Evolutionary conservation across 805 yeast species (phyloP), one percentile per base, ranked within the genome.

Genomic region (Zygosaccharomyces bisporus): DNA sequence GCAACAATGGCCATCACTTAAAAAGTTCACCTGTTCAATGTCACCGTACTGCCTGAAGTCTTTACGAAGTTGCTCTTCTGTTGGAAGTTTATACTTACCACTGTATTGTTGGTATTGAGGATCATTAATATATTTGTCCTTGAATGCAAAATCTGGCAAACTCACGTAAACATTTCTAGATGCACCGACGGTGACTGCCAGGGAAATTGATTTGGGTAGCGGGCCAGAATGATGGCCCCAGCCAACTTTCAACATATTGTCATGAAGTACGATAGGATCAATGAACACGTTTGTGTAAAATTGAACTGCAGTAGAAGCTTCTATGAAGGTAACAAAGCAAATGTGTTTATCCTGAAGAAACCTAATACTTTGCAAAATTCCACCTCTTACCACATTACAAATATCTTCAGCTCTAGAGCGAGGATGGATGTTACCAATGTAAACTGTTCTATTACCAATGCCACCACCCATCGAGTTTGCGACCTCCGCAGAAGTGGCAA

Each of bases 141-240:
- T 69, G 47, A 71, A 74, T 5, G 69, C 64, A 39, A 51, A 56
- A 41, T 67, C 72, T 12, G 70, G 71, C 42, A 80, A 64, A 29
- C 91, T 89, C 47, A 85, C 78, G 61, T 85, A 85, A 12, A 85
- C 77, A 58, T 85, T 85, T 68, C 95, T 75, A 24, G 86, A 78
- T 2, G 90, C 91, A 23, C 90, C 89, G 2, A 76, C 75, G 1
- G 85, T 76, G 2, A 83, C 86, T 2, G 87, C 87, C 35, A 76
- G 62, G 0, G 80, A 67, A 34, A 85, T 71, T 1, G 74, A 71
- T 34, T 77, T 71, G 27, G 73, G 72, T 24, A 84, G 56, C 0
- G 84, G 80, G 1, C 90, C 89, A 12, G 83, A 70, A 53, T 79
- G 80, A 32, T 77, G 75, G 10, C 72, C 87, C 91, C 91, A 85